phyloP scores from a whole-genome alignment of 2,329 filamentous ascomycete genomes.

The Coleophoma eucalyptorum region DNA sequence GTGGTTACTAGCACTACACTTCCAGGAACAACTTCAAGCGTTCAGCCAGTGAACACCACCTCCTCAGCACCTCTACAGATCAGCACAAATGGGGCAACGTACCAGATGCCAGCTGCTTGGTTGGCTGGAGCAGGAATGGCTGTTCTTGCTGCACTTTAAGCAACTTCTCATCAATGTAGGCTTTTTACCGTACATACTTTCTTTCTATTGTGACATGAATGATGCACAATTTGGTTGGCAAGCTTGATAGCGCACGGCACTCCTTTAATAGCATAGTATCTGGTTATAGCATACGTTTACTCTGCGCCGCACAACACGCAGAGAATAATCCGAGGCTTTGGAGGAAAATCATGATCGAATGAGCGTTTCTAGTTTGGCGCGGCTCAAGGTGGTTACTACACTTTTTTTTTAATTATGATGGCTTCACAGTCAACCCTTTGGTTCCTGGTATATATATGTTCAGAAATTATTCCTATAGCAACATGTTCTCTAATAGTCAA shows the following conservation, averaged over 20 bases:
- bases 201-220: background rate
- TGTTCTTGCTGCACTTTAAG: constrained; percentile 21
- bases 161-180: background rate
- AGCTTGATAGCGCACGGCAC: background rate
- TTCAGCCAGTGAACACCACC: background rate
- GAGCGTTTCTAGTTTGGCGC: too few relatives aligned
- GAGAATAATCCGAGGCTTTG: too few relatives aligned
- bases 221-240: too few relatives aligned
- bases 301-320: too few relatives aligned
- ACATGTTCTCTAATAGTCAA: too few relatives aligned
- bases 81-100: constrained; percentile 14
- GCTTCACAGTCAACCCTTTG: too few relatives aligned
- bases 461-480: too few relatives aligned
- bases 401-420: too few relatives aligned
- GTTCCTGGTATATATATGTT: too few relatives aligned
- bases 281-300: too few relatives aligned
- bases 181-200: background rate
- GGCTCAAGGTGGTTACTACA: too few relatives aligned
- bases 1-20: background rate
- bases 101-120: constrained; percentile 18
- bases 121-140: constrained; percentile 23
- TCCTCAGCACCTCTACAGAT: constrained; percentile 16
- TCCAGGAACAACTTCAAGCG: background rate
- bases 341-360: too few relatives aligned
- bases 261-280: background rate